Evolutionary conservation across 495 filamentous ascomycete genomes (phyloP).

Genomic region (Sporormia fimetaria): DNA sequence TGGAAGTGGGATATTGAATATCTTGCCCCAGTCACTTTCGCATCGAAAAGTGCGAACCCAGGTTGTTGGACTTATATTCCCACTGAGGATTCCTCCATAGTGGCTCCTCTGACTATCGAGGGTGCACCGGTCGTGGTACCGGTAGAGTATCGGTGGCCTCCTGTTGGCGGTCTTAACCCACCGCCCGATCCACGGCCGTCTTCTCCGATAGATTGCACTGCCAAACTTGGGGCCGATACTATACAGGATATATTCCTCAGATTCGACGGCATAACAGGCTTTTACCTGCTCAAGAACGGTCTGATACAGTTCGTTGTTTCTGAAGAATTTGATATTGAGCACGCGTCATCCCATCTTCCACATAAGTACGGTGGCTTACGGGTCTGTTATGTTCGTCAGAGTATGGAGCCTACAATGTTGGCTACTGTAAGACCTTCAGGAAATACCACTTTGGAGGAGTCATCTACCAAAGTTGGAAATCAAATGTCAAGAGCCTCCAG

Average conservation of each 20-base stretch:
- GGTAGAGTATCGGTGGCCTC: conserved; percentile 13
- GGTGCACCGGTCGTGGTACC: conserved; percentile 7
- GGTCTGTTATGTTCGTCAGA: conserved; percentile 11
- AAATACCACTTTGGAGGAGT: no score
- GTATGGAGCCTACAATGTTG: conserved; percentile 10
- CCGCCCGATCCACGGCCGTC: conserved; percentile 11
- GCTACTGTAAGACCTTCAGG: background rate
- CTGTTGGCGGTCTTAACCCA: conserved; percentile 6
- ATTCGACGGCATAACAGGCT: conserved; percentile 8
- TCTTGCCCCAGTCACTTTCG: background rate
- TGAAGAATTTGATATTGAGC: conserved; percentile 9
- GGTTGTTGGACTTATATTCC: conserved; percentile 14
- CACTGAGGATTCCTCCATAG: conserved; percentile 1
- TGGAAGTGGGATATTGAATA: conserved; percentile 16
- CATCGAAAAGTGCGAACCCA: background rate
- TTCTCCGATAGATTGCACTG: conserved; percentile 8
- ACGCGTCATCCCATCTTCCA: conserved; percentile 11
- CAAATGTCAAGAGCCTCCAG: no score
- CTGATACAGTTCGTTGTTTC: conserved; percentile 11
- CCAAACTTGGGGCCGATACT: conserved; percentile 1
- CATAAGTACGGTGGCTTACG: conserved; percentile 13
- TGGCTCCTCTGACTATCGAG: conserved; percentile 8
- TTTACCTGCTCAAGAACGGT: conserved; percentile 10
- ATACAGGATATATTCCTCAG: conserved; percentile 11
- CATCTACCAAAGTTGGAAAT: background rate